A percentile compares a stretch with the other conserved stretches of the same genome.
These are phyloP conservation scores for Yamadazyma sp. DNA, from an alignment of 805 yeast species.

Conservation along the genomic window DNA sequence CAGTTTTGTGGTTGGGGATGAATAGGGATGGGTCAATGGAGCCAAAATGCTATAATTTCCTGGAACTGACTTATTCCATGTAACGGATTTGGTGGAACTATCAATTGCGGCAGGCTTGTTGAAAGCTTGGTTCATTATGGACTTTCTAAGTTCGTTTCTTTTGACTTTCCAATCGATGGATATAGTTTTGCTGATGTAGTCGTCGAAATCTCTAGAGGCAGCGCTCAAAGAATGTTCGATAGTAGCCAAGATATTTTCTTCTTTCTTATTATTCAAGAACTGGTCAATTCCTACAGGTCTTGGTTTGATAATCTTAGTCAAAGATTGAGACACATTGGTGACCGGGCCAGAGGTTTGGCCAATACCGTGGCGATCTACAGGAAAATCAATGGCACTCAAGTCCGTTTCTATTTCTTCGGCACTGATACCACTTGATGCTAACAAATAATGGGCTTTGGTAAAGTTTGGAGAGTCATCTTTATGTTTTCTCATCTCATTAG, in stretches of 20 bases:
- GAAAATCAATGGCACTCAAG: conserved; percentile 33
- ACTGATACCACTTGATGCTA: conserved; percentile 86
- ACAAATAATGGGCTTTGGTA: conserved; percentile 80
- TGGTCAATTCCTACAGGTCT: conserved; percentile 48
- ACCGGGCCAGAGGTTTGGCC: conserved; percentile 3
- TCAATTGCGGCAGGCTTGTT: conserved; percentile 2
- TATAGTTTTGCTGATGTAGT: conserved; percentile 67
- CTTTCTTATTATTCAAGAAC: conserved; percentile 68
- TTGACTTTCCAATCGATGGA: conserved; percentile 82
- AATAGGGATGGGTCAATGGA: conserved; percentile 22
- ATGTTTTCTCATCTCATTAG: conserved; percentile 52
- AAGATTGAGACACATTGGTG: neutral
- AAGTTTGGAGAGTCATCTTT: conserved; percentile 33
- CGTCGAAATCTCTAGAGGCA: conserved; percentile 83
- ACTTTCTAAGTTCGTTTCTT: conserved; percentile 69
- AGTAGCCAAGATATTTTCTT: conserved; percentile 76
- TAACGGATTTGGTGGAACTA: conserved; percentile 20
- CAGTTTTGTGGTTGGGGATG: conserved; percentile 3
- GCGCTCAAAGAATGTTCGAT: conserved; percentile 75
- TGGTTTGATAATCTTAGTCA: conserved; percentile 12
- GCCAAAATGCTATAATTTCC: conserved; percentile 33
- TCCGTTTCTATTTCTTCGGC: conserved; percentile 78
- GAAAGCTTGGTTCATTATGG: conserved; percentile 40
- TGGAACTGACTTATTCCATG: conserved; percentile 36
- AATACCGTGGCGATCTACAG: conserved; percentile 8